These are phyloP conservation scores for Fomitopsis pulvina DNA, from an alignment of 768 basidiomycete genomes.

Conservation along the genomic window DNA sequence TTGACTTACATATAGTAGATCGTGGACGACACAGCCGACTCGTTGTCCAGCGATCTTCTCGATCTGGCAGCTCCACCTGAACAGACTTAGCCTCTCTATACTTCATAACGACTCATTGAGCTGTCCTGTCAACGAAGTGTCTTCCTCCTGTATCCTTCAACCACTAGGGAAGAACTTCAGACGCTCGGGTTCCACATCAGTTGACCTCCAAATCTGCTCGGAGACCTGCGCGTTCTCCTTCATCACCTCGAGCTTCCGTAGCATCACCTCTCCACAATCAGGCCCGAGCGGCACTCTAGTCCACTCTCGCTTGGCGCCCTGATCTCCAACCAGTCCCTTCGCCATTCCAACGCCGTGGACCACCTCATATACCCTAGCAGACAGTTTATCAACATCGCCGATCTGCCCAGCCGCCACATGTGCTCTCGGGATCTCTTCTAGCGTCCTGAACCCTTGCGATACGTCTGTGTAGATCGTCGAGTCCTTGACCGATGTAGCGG, in stretches of 20 bases:
- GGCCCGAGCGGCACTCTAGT: constrained; percentile 19
- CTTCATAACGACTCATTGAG: no score
- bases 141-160: background rate
- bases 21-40: no score
- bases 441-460: constrained; percentile 12
- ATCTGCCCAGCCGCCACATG: constrained; percentile 11
- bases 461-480: constrained; percentile 15
- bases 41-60: no score
- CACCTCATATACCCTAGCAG: constrained; percentile 19
- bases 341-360: constrained; percentile 17
- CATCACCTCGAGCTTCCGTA: constrained; percentile 13
- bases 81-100: no score
- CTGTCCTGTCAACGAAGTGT: no score
- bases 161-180: constrained; percentile 5
- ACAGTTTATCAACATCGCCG: constrained; percentile 19
- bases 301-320: constrained; percentile 15
- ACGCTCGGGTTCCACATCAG: constrained; percentile 17
- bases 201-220: constrained; percentile 20
- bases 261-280: constrained; percentile 17
- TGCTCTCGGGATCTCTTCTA: constrained; percentile 2
- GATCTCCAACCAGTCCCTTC: constrained; percentile 6
- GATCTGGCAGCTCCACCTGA: no score
- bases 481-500: constrained; percentile 15
- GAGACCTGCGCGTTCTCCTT: constrained; percentile 17
- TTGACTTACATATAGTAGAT: no score